Evolutionary conservation across 768 basidiomycete genomes (phyloP).

Genomic region (Tylopilus sp.): DNA sequence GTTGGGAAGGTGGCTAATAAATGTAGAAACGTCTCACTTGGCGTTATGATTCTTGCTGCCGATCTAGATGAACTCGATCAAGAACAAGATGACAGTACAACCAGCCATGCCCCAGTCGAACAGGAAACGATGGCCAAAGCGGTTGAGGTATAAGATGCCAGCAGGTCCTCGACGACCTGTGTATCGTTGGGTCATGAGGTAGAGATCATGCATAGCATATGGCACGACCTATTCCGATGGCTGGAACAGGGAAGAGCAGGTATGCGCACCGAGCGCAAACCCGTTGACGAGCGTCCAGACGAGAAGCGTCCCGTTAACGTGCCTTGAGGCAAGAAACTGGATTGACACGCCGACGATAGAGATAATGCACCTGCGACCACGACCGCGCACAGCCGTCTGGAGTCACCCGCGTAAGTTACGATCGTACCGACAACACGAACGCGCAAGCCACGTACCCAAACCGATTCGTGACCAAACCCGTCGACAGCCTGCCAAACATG

Average conservation of each 20-base stretch:
- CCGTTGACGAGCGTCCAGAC: conserved; percentile 25
- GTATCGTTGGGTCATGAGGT: background rate
- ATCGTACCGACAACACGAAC: too few relatives aligned
- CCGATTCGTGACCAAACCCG: conserved; percentile 23
- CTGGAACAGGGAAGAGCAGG: too few relatives aligned
- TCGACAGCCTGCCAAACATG: conserved; percentile 24
- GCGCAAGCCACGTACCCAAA: conserved; percentile 15
- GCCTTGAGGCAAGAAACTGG: conserved; percentile 22
- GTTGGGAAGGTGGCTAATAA: conserved; percentile 9
- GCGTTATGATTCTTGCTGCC: conserved; percentile 6
- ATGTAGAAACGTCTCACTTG: conserved; percentile 22
- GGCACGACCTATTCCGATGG: conserved; percentile 20
- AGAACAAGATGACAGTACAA: conserved; percentile 20
- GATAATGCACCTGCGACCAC: conserved; percentile 17
- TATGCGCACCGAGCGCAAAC: conserved; percentile 21
- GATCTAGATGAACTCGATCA: conserved; percentile 30
- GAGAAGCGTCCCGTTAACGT: conserved; percentile 24
- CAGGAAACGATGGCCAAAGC: conserved; percentile 22
- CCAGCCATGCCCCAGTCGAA: conserved; percentile 29
- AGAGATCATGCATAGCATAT: background rate
- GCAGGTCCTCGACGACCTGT: conserved; percentile 24
- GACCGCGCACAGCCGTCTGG: conserved; percentile 23
- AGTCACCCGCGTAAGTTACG: too few relatives aligned
- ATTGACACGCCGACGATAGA: conserved; percentile 23
- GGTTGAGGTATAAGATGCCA: conserved; percentile 26